Percentiles rank a stretch among this genome's conserved stretches.
phyloP scores from a whole-genome alignment of 2,329 filamentous ascomycete genomes.

The Colletotrichum sidae region DNA sequence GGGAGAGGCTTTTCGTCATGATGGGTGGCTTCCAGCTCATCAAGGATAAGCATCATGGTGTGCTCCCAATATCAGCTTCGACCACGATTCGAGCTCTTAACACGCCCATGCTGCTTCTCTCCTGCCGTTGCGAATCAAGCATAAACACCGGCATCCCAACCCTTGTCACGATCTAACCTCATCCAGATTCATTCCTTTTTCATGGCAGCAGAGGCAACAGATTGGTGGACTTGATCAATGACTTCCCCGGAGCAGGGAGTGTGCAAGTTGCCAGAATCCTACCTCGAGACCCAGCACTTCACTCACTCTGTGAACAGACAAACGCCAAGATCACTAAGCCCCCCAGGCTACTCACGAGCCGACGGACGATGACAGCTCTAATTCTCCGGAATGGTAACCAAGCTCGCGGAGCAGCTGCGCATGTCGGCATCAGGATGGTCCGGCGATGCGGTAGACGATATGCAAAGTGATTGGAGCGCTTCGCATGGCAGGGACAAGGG shows the following conservation, averaged over 20 bases:
- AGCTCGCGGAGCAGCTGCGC: background rate
- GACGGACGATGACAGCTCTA: slow-evolving; percentile 25
- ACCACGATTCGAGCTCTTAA: background rate
- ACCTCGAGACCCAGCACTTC: too few relatives aligned
- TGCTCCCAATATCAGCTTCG: background rate
- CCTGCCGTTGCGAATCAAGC: too few relatives aligned
- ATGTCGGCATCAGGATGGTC: slow-evolving; percentile 4
- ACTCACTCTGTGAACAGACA: too few relatives aligned
- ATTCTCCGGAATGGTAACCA: slow-evolving; percentile 18
- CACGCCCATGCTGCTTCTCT: background rate
- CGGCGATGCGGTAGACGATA: slow-evolving; percentile 3
- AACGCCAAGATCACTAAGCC: background rate
- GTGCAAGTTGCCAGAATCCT: too few relatives aligned
- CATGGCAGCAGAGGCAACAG: too few relatives aligned
- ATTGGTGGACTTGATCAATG: too few relatives aligned
- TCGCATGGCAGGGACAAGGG: background rate
- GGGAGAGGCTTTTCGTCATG: too few relatives aligned
- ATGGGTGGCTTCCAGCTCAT: too few relatives aligned
- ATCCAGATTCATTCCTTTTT: too few relatives aligned
- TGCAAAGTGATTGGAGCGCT: slow-evolving; percentile 22
- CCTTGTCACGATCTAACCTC: too few relatives aligned
- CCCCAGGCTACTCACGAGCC: background rate
- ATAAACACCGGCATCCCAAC: too few relatives aligned
- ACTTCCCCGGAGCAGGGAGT: too few relatives aligned
- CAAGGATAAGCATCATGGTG: background rate